Evolutionary conservation across 192 early-diverging fungal species (phyloP).

Genomic region (Linnemannia exigua): DNA sequence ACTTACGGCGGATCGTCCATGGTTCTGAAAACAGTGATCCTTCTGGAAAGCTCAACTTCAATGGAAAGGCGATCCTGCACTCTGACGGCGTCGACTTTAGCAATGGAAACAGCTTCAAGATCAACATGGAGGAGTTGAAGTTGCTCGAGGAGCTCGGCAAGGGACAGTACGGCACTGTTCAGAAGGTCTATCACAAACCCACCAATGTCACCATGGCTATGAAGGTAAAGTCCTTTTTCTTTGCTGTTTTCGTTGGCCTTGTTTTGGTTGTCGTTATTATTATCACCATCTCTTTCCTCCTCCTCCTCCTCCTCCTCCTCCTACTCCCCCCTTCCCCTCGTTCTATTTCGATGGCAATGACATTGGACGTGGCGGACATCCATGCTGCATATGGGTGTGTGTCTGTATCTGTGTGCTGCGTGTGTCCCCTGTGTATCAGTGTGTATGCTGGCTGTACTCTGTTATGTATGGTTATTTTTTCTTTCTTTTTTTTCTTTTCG

Average conservation of each 20-base stretch:
- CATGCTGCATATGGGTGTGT: background rate
- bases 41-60: conserved; percentile 90
- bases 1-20: background rate
- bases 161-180: conserved; percentile 96
- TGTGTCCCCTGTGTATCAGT: no score
- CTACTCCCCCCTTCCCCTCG: background rate
- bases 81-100: conserved; percentile 93
- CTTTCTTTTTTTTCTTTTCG: conserved; percentile 10
- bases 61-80: conserved; percentile 92
- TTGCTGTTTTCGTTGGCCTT: background rate
- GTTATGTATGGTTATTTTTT: conserved; percentile 10
- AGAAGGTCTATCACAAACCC: conserved; percentile 88
- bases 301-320: background rate
- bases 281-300: background rate
- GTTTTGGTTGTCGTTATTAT: conserved; percentile 13
- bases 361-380: background rate
- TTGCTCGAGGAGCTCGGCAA: conserved; percentile 86
- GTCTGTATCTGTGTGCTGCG: background rate
- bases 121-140: conserved; percentile 88
- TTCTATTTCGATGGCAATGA: background rate
- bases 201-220: conserved; percentile 92
- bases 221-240: conserved; percentile 72
- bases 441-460: background rate
- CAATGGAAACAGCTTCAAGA: conserved; percentile 88
- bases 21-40: conserved; percentile 71